These are phyloP conservation scores for Pythium myriotylum DNA, from an alignment of 352 stramenopile species.

Conservation along the genomic window DNA sequence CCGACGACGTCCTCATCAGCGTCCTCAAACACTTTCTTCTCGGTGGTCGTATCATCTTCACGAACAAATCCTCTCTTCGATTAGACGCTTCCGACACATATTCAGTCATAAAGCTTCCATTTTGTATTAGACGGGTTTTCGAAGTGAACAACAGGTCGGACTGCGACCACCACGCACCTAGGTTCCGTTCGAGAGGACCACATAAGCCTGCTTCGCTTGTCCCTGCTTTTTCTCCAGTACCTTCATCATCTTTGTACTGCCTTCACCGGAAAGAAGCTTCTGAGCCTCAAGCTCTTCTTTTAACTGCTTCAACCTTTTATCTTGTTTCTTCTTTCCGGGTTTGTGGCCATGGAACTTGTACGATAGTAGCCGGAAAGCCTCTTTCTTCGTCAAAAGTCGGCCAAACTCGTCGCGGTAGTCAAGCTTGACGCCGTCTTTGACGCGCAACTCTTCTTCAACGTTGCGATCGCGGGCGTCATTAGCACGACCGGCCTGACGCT, in stretches of 20 bases:
- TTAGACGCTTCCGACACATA: conserved; percentile 27
- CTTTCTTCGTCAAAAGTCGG: conserved; percentile 96
- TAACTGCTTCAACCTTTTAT: conserved; percentile 91
- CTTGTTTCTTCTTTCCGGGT: conserved; percentile 97
- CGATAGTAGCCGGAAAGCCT: conserved; percentile 97
- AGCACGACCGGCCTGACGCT: conserved; percentile 92
- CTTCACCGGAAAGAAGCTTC: conserved; percentile 75
- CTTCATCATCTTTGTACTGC: conserved; percentile 85
- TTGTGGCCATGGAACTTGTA: conserved; percentile 99
- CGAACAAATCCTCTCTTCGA: conserved; percentile 65
- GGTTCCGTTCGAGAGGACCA: conserved; percentile 75
- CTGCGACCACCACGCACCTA: conserved; percentile 27
- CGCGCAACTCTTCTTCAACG: conserved; percentile 81
- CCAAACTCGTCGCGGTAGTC: conserved; percentile 98
- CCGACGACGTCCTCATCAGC: conserved; percentile 24
- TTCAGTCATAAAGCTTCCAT: conserved; percentile 10
- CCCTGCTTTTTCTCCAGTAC: conserved; percentile 86
- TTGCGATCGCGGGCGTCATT: conserved; percentile 96
- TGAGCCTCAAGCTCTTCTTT: conserved; percentile 81
- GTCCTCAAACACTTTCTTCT: conserved; percentile 41
- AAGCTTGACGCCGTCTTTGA: conserved; percentile 90
- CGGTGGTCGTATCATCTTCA: conserved; percentile 61
- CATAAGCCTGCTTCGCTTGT: conserved; percentile 76
- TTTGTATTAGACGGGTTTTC: conserved; percentile 17
- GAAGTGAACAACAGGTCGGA: neutral